Percentiles rank a stretch among this genome's conserved stretches.
Evolutionary conservation across 306 rosid genomes (phyloP).

Genomic region (Myrica gale): DNA sequence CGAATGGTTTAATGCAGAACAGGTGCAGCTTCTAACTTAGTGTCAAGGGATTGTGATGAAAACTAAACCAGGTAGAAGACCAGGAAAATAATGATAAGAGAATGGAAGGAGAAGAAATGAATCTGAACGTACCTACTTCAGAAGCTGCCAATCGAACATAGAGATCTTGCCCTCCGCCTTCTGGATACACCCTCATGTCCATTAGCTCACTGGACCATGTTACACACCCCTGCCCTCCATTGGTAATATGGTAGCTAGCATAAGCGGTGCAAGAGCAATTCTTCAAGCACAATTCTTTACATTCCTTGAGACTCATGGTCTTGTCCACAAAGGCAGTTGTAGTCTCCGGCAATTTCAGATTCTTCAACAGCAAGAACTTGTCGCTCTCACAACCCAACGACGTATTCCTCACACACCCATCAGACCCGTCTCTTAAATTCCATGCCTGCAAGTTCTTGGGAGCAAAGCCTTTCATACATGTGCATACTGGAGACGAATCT

Average conservation of each 20-base stretch:
- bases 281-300: slow-evolving; percentile 41
- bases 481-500: slow-evolving; percentile 62
- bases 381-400: slow-evolving; percentile 46
- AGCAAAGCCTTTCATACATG: slow-evolving; percentile 55
- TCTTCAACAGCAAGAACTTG: slow-evolving; percentile 32
- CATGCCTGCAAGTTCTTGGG: slow-evolving; percentile 59
- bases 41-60: no score
- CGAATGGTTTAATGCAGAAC: no score
- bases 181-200: slow-evolving; percentile 44
- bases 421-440: slow-evolving; percentile 69
- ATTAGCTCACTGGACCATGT: slow-evolving; percentile 50
- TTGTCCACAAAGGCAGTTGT: slow-evolving; percentile 36
- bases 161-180: slow-evolving; percentile 53
- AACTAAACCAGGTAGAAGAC: not conserved
- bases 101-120: not conserved
- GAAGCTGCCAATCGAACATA: slow-evolving; percentile 65
- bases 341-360: slow-evolving; percentile 67
- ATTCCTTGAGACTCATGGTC: slow-evolving; percentile 43
- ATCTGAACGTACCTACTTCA: slow-evolving; percentile 49
- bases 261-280: slow-evolving; percentile 66
- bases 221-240: slow-evolving; percentile 62
- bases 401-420: slow-evolving; percentile 65
- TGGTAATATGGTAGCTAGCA: slow-evolving; percentile 33
- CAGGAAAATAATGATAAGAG: not conserved
- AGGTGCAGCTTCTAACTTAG: no score